Base-by-base conservation (phyloP, 768 basidiomycete species). In the Jaapia argillacea region DNA sequence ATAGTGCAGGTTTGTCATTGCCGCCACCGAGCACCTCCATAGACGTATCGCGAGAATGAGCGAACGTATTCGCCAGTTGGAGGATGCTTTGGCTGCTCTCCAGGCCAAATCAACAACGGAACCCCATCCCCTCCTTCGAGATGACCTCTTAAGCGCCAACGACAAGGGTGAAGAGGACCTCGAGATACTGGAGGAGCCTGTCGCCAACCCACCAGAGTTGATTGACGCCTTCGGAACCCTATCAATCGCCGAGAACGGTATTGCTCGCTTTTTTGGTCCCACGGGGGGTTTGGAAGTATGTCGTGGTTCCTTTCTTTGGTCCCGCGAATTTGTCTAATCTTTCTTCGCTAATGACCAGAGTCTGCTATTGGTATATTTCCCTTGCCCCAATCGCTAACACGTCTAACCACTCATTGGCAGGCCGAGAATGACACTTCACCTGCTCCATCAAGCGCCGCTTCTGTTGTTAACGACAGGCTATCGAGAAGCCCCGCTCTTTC, bases 261-360 rank as follows among this genome's bases (percentile, higher is more conserved):
- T 74, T 37, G 72, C 75, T n/a, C 63, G 72, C 43, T 80, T 79
- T 55, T 79, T 79, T 65, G 78, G 78, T 1, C 77, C 76, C 2
- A 79, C 79, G 1, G 81, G 77, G 12, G 81, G 80, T 24, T 70
- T 73, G 39, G 79, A 84, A 68, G 81, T 82, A 49, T 46, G 77
- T 64, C 6, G 42, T n/a, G n/a, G n/a, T n/a, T n/a, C n/a, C n/a
- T n/a, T n/a, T n/a, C n/a, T n/a, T n/a, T n/a, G n/a, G n/a, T n/a
- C n/a, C n/a, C n/a, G n/a, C n/a, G n/a, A n/a, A n/a, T n/a, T n/a
- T n/a, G n/a, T n/a, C n/a, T n/a, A n/a, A n/a, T n/a, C n/a, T 41
- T 28, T 16, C 24, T 3, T 28, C 25, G 38, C 47, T 41, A 42
- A n/a, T n/a, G n/a, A n/a, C n/a, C 37, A 38, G 37, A 38, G 37